Evolutionary conservation across 2,329 filamentous ascomycete species (phyloP).

Genomic region (Nigrospora oryzae): DNA sequence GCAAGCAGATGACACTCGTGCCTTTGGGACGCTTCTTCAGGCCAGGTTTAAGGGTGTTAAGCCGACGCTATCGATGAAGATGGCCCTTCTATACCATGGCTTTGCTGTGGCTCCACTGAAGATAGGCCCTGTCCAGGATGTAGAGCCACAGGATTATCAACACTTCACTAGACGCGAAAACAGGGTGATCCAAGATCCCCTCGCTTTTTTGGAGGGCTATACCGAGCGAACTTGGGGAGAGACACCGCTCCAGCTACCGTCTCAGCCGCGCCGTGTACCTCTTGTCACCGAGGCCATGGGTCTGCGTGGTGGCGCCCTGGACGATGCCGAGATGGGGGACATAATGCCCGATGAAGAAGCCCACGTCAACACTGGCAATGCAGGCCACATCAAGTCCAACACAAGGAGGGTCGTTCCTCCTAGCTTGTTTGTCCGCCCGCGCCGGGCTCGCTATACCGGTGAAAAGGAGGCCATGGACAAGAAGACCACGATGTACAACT

Average conservation of each 20-base stretch:
- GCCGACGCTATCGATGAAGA: constrained; percentile 26
- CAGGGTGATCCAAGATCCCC: constrained; percentile 5
- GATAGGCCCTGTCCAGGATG: constrained; percentile 9
- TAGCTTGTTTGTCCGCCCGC: too few relatives aligned
- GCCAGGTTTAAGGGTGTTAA: constrained; percentile 19
- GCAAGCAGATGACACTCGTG: constrained; percentile 20
- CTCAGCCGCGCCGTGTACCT: not conserved
- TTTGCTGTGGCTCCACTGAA: constrained; percentile 32
- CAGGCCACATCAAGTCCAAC: too few relatives aligned
- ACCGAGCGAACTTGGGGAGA: constrained; percentile 6
- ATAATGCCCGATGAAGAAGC: not conserved
- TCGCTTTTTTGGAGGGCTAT: constrained; percentile 14
- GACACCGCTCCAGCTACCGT: not conserved
- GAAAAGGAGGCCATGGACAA: not conserved
- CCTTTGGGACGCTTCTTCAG: constrained; percentile 20
- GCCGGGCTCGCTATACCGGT: not conserved
- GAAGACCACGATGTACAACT: not conserved
- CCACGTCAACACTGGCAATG: not conserved
- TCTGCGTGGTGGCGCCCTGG: constrained; percentile 2
- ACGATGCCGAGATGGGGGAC: not conserved
- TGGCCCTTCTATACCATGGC: constrained; percentile 39
- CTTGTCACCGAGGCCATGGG: not conserved
- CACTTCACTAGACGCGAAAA: too few relatives aligned
- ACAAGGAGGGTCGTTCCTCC: too few relatives aligned
- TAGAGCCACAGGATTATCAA: not conserved